Evolutionary conservation across 108 stramenopile species (phyloP), one percentile per base, ranked within the genome.

Genomic region (Epipyxis sp.): DNA sequence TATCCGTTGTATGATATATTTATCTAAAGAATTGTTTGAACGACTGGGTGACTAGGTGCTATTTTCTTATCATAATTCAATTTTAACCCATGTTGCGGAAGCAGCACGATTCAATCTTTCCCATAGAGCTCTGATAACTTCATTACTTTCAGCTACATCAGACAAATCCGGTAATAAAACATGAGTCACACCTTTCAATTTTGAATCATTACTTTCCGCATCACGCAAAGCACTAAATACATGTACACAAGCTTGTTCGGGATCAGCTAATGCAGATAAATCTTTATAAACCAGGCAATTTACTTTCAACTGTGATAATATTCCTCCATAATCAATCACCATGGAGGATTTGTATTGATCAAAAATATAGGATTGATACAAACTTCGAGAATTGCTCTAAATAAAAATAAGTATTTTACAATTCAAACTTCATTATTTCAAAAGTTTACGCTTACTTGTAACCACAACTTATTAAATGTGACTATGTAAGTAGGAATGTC

Each of bases 401-500:
- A n/a, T n/a, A n/a, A n/a, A n/a, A n/a, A n/a, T n/a, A n/a, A n/a
- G n/a, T n/a, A n/a, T n/a, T n/a, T n/a, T n/a, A n/a, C n/a, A n/a
- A n/a, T n/a, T n/a, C n/a, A n/a, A n/a, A n/a, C n/a, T n/a, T n/a
- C n/a, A n/a, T n/a, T n/a, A n/a, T n/a, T n/a, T n/a, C n/a, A n/a
- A n/a, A n/a, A n/a, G n/a, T n/a, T n/a, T n/a, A n/a, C n/a, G n/a
- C n/a, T n/a, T n/a, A n/a, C n/a, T n/a, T n/a, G n/a, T n/a, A n/a
- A n/a, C n/a, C n/a, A n/a, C n/a, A n/a, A n/a, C n/a, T n/a, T n/a
- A n/a, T n/a, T n/a, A n/a, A n/a, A n/a, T n/a, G n/a, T n/a, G 46
- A 50, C 46, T 13, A 50, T 50, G 46, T 50, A 50, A 13, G 46
- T 50, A 30, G 90, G 89, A n/a, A 94, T 84, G 80, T 94, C 85